Evolutionary conservation across 2,329 filamentous ascomycete genomes (phyloP).

Genomic region (Dactylellina haptotyla): DNA sequence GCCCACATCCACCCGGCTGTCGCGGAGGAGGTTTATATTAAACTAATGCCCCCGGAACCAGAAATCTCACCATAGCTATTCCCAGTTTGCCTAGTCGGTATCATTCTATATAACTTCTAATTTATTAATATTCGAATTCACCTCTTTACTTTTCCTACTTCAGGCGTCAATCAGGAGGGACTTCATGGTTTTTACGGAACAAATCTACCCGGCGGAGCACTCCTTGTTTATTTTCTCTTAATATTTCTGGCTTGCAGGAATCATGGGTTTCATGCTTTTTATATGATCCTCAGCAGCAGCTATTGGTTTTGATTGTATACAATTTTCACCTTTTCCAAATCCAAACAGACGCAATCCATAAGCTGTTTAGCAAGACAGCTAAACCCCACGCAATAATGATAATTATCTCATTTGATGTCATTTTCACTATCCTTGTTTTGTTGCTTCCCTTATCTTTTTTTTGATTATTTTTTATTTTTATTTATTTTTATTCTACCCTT

Average conservation of each 20-base stretch:
- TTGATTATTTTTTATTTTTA: background rate
- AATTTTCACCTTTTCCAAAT: too few species aligned
- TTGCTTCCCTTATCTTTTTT: too few species aligned
- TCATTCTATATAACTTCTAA: slow-evolving; percentile 14
- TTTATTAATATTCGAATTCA: slow-evolving; percentile 31
- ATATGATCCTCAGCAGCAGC: background rate
- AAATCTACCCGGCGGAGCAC: slow-evolving; percentile 22
- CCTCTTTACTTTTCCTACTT: slow-evolving; percentile 5
- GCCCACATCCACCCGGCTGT: background rate
- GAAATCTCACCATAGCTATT: background rate
- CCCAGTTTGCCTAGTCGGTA: slow-evolving; percentile 13
- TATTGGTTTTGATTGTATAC: too few species aligned
- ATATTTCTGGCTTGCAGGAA: slow-evolving; percentile 18
- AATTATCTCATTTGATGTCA: too few species aligned
- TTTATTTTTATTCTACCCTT: too few species aligned
- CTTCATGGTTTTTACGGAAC: slow-evolving; percentile 28
- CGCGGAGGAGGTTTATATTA: background rate
- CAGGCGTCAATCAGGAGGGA: slow-evolving; percentile 27
- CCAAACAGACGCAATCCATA: too few species aligned
- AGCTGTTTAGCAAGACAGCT: too few species aligned
- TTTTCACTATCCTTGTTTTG: too few species aligned
- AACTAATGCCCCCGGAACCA: slow-evolving; percentile 6
- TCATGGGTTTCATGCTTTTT: slow-evolving; percentile 7
- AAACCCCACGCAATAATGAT: too few species aligned
- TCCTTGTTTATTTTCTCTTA: slow-evolving; percentile 25